Evolutionary conservation across 1,284 basidiomycete species (phyloP).

Genomic region (Microstroma glucosiphilum): DNA sequence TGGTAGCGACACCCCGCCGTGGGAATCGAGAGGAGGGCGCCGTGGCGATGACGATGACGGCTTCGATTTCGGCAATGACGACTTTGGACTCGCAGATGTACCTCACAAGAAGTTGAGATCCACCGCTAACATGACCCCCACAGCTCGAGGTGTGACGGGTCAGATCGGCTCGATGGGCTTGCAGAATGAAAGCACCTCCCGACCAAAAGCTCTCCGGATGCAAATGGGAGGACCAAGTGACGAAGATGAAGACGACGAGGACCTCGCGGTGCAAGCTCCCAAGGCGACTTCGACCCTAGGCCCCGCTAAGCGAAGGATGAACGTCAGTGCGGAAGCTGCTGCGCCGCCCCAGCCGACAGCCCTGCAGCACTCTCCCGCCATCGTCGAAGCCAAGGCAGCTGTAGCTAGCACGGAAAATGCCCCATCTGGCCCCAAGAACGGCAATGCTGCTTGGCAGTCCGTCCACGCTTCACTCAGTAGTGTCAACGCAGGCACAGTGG

Average conservation of each 20-base stretch:
- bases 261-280: conserved; percentile 22
- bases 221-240: conserved; percentile 13
- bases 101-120: conserved; percentile 8
- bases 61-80: conserved; percentile 22
- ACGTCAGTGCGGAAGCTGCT: conserved; percentile 6
- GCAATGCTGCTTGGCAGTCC: conserved; percentile 11
- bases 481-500: conserved; percentile 4
- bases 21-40: conserved; percentile 26
- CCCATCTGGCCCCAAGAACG: neutral
- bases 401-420: conserved; percentile 3
- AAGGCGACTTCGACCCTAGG: neutral
- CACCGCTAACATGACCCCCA: conserved; percentile 3
- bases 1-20: conserved; percentile 42
- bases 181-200: neutral
- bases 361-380: neutral
- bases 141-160: neutral
- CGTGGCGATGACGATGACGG: conserved; percentile 13
- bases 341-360: conserved; percentile 1
- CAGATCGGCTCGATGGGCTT: conserved; percentile 2
- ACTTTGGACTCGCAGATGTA: conserved; percentile 24
- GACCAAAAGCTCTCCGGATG: conserved; percentile 1
- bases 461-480: conserved; percentile 11
- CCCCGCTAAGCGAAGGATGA: conserved; percentile 9
- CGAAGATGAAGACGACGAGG: conserved; percentile 22
- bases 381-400: conserved; percentile 8